Conservation (phyloP, 306 rosid genomes). For the barrel medic (Medicago truncatula) region DNA sequence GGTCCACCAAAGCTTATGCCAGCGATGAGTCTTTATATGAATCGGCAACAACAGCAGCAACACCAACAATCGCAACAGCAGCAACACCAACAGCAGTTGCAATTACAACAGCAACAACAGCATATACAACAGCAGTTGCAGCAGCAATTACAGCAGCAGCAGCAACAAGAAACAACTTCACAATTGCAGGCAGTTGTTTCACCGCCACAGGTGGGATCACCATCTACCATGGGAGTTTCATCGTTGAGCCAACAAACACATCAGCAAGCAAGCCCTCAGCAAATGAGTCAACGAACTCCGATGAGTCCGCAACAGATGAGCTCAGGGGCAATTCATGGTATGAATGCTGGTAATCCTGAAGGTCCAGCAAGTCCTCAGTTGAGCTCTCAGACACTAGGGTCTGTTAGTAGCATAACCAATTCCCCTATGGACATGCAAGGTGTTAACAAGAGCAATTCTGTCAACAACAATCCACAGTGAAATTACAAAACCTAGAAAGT, state of each 20-base stretch:
- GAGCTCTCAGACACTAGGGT: conserved; percentile 94
- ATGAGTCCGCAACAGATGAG: conserved; percentile 95
- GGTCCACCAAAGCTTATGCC: conserved; percentile 84
- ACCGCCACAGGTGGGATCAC: conserved; percentile 90
- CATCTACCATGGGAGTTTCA: conserved; percentile 82
- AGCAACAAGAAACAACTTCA: conserved; percentile 76
- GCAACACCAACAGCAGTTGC: conserved; percentile 41
- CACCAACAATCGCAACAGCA: conserved; percentile 47
- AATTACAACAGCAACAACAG: conserved; percentile 42
- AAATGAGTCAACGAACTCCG: conserved; percentile 89
- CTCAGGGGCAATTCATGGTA: conserved; percentile 85
- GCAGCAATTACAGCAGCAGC: conserved; percentile 48
- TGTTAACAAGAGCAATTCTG: conserved; percentile 84
- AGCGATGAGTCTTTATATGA: conserved; percentile 71
- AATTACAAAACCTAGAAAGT: conserved; percentile 20
- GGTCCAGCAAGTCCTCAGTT: conserved; percentile 97
- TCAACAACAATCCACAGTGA: conserved; percentile 58
- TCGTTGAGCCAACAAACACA: conserved; percentile 72
- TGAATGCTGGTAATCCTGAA: conserved; percentile 88
- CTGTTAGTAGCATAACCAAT: conserved; percentile 68
- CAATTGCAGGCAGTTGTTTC: conserved; percentile 83
- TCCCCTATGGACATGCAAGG: conserved; percentile 98
- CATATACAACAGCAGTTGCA: conserved; percentile 46
- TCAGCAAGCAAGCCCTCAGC: conserved; percentile 91
- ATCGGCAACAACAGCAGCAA: conserved; percentile 65